Conservation (phyloP, 2,329 filamentous ascomycete genomes). For the Aspergillus caelatus region DNA sequence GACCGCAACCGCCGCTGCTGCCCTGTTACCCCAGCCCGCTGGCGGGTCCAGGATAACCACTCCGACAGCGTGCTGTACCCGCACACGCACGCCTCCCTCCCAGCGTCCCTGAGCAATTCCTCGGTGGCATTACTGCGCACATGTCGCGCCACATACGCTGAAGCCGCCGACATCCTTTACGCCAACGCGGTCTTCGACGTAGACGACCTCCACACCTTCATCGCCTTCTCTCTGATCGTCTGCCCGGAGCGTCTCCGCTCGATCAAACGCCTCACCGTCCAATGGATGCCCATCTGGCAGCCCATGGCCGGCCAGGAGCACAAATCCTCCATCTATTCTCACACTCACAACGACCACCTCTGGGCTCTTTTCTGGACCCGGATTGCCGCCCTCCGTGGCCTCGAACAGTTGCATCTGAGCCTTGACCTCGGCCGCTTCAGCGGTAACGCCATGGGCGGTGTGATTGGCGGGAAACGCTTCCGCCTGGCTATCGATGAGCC, state of each 20-base stretch:
- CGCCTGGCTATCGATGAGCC: constrained; percentile 28
- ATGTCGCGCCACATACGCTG: constrained; percentile 40
- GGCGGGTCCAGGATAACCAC: constrained; percentile 25
- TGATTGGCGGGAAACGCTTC: constrained; percentile 28
- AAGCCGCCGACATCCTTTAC: constrained; percentile 35
- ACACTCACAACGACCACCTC: constrained; percentile 40
- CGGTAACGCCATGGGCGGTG: constrained; percentile 14
- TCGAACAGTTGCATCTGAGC: constrained; percentile 28
- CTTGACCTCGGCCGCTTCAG: constrained; percentile 38
- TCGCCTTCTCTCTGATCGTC: constrained; percentile 33
- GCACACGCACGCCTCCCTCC: constrained; percentile 34
- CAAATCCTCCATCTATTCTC: constrained; percentile 35
- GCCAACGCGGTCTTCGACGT: constrained; percentile 35
- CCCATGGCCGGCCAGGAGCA: constrained; percentile 35
- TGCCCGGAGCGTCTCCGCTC: constrained; percentile 19
- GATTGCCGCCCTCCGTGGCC: constrained; percentile 23
- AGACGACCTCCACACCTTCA: constrained; percentile 41
- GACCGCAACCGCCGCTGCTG: constrained; percentile 37
- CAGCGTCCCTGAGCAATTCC: constrained; percentile 26
- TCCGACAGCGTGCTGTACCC: constrained; percentile 34
- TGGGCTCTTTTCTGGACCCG: constrained; percentile 36
- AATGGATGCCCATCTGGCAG: constrained; percentile 40
- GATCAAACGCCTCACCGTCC: constrained; percentile 31
- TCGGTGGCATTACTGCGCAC: constrained; percentile 31
- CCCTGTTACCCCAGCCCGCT: constrained; percentile 34